Evolutionary conservation across 495 filamentous ascomycete genomes (phyloP), one percentile per base, ranked within the genome.

Genomic region (Emericellopsis terricola): DNA sequence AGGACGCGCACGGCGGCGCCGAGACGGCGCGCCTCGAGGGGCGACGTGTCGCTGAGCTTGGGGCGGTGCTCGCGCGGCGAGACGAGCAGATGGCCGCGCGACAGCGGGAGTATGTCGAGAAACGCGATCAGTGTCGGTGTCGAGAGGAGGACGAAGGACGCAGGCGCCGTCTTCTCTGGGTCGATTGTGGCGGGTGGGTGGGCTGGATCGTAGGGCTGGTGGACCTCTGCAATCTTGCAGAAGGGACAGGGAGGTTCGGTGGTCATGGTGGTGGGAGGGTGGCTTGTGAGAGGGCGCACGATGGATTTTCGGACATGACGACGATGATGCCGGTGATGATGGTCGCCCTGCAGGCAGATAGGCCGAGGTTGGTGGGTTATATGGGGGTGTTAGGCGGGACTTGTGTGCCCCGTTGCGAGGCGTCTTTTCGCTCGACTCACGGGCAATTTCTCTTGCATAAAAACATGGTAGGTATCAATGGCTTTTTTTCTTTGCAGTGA

Each of bases 71-170:
- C 27, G 36, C 86, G 65, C 20, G 81, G 73, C 18, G 69, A 73
- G 15, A 94, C 59, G 0, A 94, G 69, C 1, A 91, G 49, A 57
- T 94, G 86, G 0, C 84, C 85, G 0, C 49, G 55, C 0, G 76
- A 71, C 19, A 94, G 67, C 8, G 86, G 86, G 68, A 87, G 71
- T 41, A 89, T 87, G 56, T 94, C 87, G 28, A 94, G 62, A 53
- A 94, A 94, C 19, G 83, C 86, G 19, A 93, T 48, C 16, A 84
- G 65, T 41, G 70, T 47, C 0, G 68, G 64, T 0, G 81, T 82
- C 2, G 76, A 79, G 31, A 92, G 69, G 18, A 93, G 59, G 18
- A 91, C 45, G 51, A 80, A 76, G 4, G 77, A 61, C 9, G 61
- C 42, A 0, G 67, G 62, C 5, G 49, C 33, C 28, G 64, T 49